Conservation (phyloP, 352 stramenopile genomes). For the Phytophthora nicotianae region DNA sequence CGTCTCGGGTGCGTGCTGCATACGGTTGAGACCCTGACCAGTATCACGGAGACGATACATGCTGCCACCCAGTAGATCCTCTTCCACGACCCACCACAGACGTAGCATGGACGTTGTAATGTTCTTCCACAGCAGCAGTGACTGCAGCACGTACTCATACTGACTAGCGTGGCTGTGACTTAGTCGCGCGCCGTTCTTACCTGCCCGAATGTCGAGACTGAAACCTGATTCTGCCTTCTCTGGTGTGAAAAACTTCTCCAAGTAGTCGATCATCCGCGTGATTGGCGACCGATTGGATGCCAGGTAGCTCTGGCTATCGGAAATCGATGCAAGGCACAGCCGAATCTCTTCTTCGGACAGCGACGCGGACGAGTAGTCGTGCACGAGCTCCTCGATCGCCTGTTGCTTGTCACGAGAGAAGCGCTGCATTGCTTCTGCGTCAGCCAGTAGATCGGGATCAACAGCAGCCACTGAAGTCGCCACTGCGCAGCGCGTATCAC, state of each 20-base stretch:
- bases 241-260: conserved; percentile 62
- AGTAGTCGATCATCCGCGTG: conserved; percentile 64
- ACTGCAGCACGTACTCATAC: conserved; percentile 74
- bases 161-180: conserved; percentile 64
- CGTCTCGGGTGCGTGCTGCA: conserved; percentile 67
- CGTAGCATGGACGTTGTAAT: conserved; percentile 66
- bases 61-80: conserved; percentile 57
- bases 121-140: conserved; percentile 64
- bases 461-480: conserved; percentile 60
- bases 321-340: conserved; percentile 52
- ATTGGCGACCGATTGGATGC: conserved; percentile 64
- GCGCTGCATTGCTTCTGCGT: conserved; percentile 25
- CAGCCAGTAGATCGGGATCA: conserved; percentile 15
- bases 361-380: conserved; percentile 51
- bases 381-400: conserved; percentile 44
- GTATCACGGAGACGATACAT: conserved; percentile 70
- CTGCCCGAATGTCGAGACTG: conserved; percentile 62
- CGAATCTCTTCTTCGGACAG: conserved; percentile 62
- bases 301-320: conserved; percentile 68
- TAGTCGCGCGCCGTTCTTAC: conserved; percentile 63
- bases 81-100: conserved; percentile 69
- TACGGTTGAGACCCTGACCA: conserved; percentile 68
- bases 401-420: conserved; percentile 38
- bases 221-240: conserved; percentile 48
- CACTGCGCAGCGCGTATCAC: conserved; percentile 65